Evolutionary conservation across 169 alveolate species (phyloP).

Genomic region (Babesia divergens): DNA sequence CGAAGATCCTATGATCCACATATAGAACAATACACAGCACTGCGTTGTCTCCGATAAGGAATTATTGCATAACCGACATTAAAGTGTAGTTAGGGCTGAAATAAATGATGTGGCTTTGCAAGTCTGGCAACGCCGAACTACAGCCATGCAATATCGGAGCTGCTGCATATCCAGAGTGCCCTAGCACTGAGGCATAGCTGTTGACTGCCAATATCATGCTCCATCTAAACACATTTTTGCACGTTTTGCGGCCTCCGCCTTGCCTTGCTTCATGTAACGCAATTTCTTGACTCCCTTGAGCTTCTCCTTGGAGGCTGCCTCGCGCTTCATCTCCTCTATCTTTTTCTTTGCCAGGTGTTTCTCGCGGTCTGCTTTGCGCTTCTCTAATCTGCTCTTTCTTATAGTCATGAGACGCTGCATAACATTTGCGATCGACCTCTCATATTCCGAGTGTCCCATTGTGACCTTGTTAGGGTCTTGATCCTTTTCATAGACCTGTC

Average conservation of each 20-base stretch:
- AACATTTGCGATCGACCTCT: slow-evolving; percentile 25
- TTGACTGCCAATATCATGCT: no score
- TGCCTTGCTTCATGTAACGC: slow-evolving; percentile 25
- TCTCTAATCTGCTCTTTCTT: slow-evolving; percentile 56
- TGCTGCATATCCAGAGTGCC: no score
- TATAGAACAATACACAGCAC: no score
- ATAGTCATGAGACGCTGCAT: slow-evolving; percentile 52
- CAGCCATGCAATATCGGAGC: no score
- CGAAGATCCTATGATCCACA: slow-evolving; percentile 7
- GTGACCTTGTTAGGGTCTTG: slow-evolving; percentile 18
- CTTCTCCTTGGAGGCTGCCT: slow-evolving; percentile 11
- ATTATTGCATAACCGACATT: no score
- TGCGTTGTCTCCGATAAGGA: no score
- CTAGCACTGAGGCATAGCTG: no score
- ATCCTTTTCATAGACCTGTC: slow-evolving; percentile 19
- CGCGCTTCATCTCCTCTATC: slow-evolving; percentile 22
- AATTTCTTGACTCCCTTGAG: slow-evolving; percentile 21
- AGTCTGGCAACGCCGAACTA: no score
- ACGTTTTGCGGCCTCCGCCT: slow-evolving; percentile 32
- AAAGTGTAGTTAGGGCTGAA: no score
- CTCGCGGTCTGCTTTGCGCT: slow-evolving; percentile 30
- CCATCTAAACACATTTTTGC: slow-evolving; percentile 37
- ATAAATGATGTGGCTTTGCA: no score
- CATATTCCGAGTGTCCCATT: slow-evolving; percentile 48
- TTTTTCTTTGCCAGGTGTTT: slow-evolving; percentile 26